Conservation (phyloP, 108 stramenopile genomes). For the Fragilaria radians region DNA sequence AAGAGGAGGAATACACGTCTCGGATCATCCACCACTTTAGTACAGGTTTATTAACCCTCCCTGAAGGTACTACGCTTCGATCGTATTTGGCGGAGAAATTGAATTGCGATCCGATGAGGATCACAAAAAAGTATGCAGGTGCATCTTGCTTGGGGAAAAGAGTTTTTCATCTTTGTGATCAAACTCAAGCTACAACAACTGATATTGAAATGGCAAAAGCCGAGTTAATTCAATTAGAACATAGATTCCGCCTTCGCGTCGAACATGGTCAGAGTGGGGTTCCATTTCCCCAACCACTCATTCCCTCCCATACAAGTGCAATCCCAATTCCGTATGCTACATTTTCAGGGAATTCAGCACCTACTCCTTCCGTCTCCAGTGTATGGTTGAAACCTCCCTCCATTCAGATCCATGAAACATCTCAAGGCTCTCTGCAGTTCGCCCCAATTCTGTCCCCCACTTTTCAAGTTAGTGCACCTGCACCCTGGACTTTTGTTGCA, state of each 20-base stretch:
- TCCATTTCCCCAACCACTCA: constrained; percentile 17
- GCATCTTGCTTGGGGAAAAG: constrained; percentile 86
- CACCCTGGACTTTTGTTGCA: neutral
- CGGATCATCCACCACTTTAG: constrained; percentile 91
- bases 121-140: constrained; percentile 96
- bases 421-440: neutral
- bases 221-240: constrained; percentile 58
- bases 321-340: neutral
- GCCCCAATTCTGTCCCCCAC: neutral
- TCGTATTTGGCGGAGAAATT: constrained; percentile 94
- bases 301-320: neutral
- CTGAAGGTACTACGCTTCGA: constrained; percentile 88
- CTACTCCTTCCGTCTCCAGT: neutral
- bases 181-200: constrained; percentile 34
- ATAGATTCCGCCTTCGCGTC: constrained; percentile 49
- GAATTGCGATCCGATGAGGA: constrained; percentile 95
- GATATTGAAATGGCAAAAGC: constrained; percentile 55
- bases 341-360: neutral
- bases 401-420: neutral
- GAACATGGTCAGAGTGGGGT: constrained; percentile 45
- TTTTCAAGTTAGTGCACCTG: neutral
- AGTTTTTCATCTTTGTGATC: constrained; percentile 62
- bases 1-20: constrained; percentile 87
- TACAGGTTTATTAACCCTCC: constrained; percentile 80
- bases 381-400: neutral